Conservation (phyloP, 306 rosid species). For the Citrullus amarus region DNA sequence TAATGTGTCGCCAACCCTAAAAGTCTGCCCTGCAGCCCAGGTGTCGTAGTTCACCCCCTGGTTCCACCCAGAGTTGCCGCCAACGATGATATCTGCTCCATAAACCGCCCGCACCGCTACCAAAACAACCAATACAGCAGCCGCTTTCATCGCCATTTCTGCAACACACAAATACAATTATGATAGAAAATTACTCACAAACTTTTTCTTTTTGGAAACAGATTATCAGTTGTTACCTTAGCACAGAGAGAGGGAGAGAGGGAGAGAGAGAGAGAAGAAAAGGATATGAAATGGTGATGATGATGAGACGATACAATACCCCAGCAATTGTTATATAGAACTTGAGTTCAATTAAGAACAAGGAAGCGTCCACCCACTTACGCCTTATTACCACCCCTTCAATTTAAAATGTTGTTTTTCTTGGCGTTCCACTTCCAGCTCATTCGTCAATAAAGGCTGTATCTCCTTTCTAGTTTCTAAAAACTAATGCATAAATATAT, state of each 20-base stretch:
- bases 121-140: slow-evolving; percentile 23
- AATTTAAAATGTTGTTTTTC: neutral
- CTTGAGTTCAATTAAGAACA: neutral
- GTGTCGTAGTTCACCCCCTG: neutral
- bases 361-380: neutral
- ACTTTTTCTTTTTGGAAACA: no score
- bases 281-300: no score
- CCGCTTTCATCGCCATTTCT: slow-evolving; percentile 29
- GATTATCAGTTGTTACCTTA: no score
- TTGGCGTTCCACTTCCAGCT: neutral
- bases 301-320: no score
- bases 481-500: neutral
- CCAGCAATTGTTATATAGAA: neutral
- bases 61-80: slow-evolving; percentile 31
- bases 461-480: neutral
- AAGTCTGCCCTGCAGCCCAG: slow-evolving; percentile 40
- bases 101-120: slow-evolving; percentile 28
- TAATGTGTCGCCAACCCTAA: slow-evolving; percentile 47
- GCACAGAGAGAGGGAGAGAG: neutral
- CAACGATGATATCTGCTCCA: slow-evolving; percentile 37
- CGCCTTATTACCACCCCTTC: neutral
- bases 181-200: no score
- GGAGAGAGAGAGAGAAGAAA: neutral
- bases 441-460: neutral
- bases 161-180: no score